Base-by-base conservation (phyloP, 805 yeast genomes). In the Metschnikowia similis region DNA sequence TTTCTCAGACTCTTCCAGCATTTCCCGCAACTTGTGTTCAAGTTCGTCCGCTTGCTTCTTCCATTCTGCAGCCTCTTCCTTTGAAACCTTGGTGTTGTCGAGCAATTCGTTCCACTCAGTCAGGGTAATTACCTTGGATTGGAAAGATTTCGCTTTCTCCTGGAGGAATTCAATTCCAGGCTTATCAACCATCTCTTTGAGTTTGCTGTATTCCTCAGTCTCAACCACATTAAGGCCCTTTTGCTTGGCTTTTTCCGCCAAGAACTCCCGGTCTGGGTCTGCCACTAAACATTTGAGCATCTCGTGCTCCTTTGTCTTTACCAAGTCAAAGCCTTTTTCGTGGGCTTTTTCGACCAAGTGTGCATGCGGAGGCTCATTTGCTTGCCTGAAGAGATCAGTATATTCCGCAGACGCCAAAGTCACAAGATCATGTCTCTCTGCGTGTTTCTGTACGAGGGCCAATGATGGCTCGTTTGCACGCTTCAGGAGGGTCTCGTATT, bases 401-500 rank as follows among this genome's bases (percentile, higher is more conserved):
- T 67, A 70, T 49, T 72, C 77, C 1, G 49, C 38, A 48, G 64
- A 61, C 1, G 64, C 46, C 41, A 72, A 57, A 2, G 75, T 66
- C 7, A 69, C 59, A 10, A 56, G 63, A 11, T 63, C 61, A 40
- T 61, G 64, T n/a, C 49, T 63, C 43, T 69, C 74, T 0, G 75
- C 75, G 10, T 64, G 65, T 11, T 56, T 50, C 43, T 71, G 66
- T 6, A 72, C 64, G 35, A 67, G 72, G 17, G 62, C 64, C 31
- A 70, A 59, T 14, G 62, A 55, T 28, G 66, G 66, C 9, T 51
- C 52, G 13, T 46, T 41, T 0, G 60, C 60, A 10, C 41, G 48
- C 8, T 48, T 47, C 7, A 45, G 41, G 45, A 70, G 53, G 0
- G 41, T 16, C 1, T 48, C 41, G 30, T 47, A 54, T 2, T 63